Evolutionary conservation across 2,329 filamentous ascomycete species (phyloP).

Genomic region (Colletotrichum coccodes): DNA sequence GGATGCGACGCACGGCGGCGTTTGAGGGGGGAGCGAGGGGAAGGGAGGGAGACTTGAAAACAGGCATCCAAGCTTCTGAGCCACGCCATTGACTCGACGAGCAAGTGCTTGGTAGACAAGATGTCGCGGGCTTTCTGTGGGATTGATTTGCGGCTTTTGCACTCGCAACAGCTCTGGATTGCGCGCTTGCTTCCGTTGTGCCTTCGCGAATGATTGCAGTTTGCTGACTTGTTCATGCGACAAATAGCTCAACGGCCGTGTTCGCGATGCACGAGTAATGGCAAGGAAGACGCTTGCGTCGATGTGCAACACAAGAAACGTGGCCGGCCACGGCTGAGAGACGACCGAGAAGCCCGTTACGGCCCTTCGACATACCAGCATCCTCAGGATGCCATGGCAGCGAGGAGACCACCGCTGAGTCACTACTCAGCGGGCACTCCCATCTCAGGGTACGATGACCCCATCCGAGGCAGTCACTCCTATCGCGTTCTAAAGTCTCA

Average conservation of each 20-base stretch:
- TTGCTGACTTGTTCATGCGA: conserved; percentile 25
- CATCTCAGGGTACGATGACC: conserved; percentile 57
- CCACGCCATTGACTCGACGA: conserved; percentile 7
- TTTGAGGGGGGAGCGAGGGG: background rate
- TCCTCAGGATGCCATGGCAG: conserved; percentile 53
- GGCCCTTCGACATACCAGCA: conserved; percentile 60
- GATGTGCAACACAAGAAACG: conserved; percentile 90
- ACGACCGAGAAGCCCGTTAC: conserved; percentile 72
- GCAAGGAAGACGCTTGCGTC: conserved; percentile 82
- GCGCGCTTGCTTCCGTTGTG: background rate
- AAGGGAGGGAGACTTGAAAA: background rate
- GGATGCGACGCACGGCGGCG: conserved; percentile 20
- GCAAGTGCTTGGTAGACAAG: conserved; percentile 15
- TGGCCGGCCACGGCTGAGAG: conserved; percentile 79
- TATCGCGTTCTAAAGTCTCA: conserved; percentile 66
- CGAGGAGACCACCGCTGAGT: conserved; percentile 58
- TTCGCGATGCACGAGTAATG: conserved; percentile 79
- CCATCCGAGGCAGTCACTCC: conserved; percentile 56
- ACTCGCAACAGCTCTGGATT: background rate
- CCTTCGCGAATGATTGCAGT: background rate
- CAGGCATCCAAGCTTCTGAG: background rate
- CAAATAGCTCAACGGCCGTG: conserved; percentile 77
- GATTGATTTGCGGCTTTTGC: background rate
- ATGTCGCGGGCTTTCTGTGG: background rate
- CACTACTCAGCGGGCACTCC: conserved; percentile 59